Conservation (phyloP, 805 yeast genomes). For the Brettanomyces nanus region DNA sequence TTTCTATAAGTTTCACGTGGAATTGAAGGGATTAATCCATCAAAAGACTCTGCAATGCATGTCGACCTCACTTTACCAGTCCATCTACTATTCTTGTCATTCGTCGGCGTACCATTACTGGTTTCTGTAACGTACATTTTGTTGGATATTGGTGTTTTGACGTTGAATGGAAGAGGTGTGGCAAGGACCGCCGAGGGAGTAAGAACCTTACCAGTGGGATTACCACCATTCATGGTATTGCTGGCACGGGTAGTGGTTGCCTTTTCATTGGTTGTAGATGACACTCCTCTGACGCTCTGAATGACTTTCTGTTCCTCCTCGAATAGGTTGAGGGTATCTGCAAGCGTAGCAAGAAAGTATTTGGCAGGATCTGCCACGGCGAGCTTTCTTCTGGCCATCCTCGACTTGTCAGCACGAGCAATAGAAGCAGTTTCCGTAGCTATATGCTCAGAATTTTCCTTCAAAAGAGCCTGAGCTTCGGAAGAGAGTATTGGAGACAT, state of each 20-base stretch:
- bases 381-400: slow-evolving; percentile 38
- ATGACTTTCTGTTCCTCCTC: slow-evolving; percentile 27
- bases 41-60: slow-evolving; percentile 38
- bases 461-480: slow-evolving; percentile 23
- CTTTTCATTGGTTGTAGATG: background rate
- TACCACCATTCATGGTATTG: background rate
- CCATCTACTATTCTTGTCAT: slow-evolving; percentile 10
- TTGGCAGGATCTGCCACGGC: slow-evolving; percentile 37
- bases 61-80: slow-evolving; percentile 37
- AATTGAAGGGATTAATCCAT: slow-evolving; percentile 29
- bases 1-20: slow-evolving; percentile 13
- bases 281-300: slow-evolving; percentile 7
- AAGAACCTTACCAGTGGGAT: slow-evolving; percentile 11
- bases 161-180: slow-evolving; percentile 29
- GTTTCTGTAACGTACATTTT: slow-evolving; percentile 1
- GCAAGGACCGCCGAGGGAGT: slow-evolving; percentile 33
- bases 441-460: slow-evolving; percentile 23
- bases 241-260: background rate
- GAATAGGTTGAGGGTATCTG: slow-evolving; percentile 40
- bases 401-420: slow-evolving; percentile 29
- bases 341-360: slow-evolving; percentile 43
- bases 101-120: background rate
- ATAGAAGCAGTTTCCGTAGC: slow-evolving; percentile 22
- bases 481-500: slow-evolving; percentile 9
- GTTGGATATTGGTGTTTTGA: slow-evolving; percentile 23